Conservation (phyloP, 164 flowering plant species). For the Stephania cephalantha region DNA sequence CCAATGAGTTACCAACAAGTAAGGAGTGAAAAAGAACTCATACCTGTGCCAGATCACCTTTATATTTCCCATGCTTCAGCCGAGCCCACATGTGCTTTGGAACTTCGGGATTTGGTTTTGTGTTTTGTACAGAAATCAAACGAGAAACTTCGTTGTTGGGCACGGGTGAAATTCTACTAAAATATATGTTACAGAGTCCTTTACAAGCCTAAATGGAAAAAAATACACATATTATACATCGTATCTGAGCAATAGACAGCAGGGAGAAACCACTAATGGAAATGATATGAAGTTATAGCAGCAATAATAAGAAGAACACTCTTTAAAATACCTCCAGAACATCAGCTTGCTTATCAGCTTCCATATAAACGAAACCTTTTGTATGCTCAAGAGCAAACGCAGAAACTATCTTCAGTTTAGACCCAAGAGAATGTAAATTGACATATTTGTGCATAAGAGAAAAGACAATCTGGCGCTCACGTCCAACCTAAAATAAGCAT, state of each 20-base stretch:
- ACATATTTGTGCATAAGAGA: conserved; percentile 91
- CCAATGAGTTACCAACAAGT: neutral
- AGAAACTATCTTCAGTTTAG: conserved; percentile 60
- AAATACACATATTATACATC: neutral
- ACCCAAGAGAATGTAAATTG: conserved; percentile 50
- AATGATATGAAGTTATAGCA: neutral
- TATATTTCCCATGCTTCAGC: conserved; percentile 83
- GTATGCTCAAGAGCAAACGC: conserved; percentile 71
- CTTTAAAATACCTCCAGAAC: conserved; percentile 51
- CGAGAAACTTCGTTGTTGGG: conserved; percentile 60
- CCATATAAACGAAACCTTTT: conserved; percentile 74
- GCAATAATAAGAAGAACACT: neutral
- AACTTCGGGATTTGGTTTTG: conserved; percentile 29
- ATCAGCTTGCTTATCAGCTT: conserved; percentile 74
- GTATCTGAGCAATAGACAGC: neutral
- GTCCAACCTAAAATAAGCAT: conserved; percentile 56
- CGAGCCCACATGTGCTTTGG: conserved; percentile 68
- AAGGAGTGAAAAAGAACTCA: neutral
- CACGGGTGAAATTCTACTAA: conserved; percentile 39
- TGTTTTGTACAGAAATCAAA: conserved; percentile 45
- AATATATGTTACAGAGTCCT: conserved; percentile 54
- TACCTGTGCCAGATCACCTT: conserved; percentile 91
- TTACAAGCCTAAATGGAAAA: conserved; percentile 63
- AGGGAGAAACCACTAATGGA: neutral
- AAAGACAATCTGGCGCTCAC: conserved; percentile 68